Evolutionary conservation across 768 basidiomycete species (phyloP).

Genomic region (Kwoniella sp.): DNA sequence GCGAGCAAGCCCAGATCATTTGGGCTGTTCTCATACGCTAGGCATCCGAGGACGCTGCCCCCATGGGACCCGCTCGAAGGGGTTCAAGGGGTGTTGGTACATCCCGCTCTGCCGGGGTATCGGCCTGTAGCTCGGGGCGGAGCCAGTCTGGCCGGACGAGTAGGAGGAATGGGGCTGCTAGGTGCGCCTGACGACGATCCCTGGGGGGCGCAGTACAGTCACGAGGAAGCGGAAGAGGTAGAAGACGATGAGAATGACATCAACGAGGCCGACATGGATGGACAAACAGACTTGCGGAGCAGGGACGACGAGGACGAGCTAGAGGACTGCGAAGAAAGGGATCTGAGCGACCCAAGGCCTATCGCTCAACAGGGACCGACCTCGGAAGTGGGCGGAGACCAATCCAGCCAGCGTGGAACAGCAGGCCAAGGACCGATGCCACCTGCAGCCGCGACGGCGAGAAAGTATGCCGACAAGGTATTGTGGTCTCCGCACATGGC

Average conservation of each 20-base stretch:
- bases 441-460: neutral
- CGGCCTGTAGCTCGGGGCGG: neutral
- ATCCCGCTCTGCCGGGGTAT: neutral
- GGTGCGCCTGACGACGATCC: neutral
- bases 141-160: neutral
- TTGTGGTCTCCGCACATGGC: constrained; percentile 7
- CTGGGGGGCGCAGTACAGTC: neutral
- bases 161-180: neutral
- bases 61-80: constrained; percentile 7
- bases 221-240: neutral
- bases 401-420: neutral
- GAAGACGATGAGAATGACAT: neutral
- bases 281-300: neutral
- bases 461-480: constrained; percentile 12
- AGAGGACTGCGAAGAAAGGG: constrained; percentile 10
- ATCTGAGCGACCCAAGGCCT: neutral
- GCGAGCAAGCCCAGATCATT: neutral
- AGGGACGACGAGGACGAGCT: neutral
- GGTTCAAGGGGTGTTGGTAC: constrained; percentile 8
- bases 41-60: constrained; percentile 10
- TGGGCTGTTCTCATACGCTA: constrained; percentile 9
- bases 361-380: neutral
- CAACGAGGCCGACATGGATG: too few relatives aligned
- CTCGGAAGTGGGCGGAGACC: neutral
- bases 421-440: neutral